phyloP scores from a whole-genome alignment of 257 asterid species.

The Solanum peruvianum region DNA sequence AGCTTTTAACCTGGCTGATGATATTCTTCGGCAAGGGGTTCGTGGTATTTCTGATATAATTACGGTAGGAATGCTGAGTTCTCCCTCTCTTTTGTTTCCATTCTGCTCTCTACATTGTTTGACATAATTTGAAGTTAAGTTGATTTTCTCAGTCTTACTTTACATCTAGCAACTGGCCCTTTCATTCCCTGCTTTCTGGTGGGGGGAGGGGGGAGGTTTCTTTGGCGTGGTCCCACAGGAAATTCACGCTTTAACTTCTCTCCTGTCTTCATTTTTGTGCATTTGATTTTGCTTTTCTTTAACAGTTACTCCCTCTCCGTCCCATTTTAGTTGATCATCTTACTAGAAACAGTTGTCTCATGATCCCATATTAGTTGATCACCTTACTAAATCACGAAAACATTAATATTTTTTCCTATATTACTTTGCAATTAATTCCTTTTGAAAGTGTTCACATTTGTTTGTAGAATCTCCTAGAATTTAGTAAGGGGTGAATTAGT shows the following conservation, averaged over 20 bases:
- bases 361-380: not conserved
- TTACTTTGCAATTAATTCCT: not conserved
- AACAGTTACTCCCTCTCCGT: not conserved
- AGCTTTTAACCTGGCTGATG: conserved; percentile 97
- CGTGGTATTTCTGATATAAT: conserved; percentile 97
- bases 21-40: conserved; percentile 92
- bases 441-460: no score
- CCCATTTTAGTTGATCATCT: not conserved
- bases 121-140: not conserved
- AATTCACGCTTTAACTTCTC: not conserved
- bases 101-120: not conserved
- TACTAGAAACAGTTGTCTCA: not conserved
- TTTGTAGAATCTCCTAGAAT: no score
- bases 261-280: not conserved
- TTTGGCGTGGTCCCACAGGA: not conserved
- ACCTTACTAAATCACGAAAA: not conserved
- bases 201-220: not conserved
- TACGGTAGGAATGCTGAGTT: conserved; percentile 38
- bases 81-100: not conserved
- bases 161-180: not conserved
- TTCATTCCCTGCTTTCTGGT: not conserved
- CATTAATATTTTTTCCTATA: not conserved
- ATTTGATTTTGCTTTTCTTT: not conserved
- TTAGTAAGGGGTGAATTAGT: no score
- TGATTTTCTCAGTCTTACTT: not conserved